Conservation (phyloP, 768 basidiomycete genomes). For the Serendipita sp. region DNA sequence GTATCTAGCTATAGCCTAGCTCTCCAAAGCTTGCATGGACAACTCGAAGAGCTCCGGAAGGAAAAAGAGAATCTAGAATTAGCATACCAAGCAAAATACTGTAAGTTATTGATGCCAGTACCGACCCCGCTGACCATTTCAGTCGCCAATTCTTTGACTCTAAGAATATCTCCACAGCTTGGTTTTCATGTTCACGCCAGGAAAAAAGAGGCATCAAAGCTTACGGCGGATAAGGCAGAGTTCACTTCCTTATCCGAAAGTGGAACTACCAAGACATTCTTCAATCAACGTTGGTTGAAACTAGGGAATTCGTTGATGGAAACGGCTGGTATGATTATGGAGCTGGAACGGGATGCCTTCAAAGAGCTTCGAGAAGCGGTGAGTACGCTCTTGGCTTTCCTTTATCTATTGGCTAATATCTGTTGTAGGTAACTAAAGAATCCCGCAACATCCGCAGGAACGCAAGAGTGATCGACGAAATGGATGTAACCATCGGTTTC, state of each 20-base stretch:
- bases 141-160: constrained; percentile 59
- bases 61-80: background rate
- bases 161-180: constrained; percentile 48
- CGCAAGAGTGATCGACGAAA: constrained; percentile 64
- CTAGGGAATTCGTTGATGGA: constrained; percentile 55
- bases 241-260: constrained; percentile 49
- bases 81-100: background rate
- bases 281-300: constrained; percentile 62
- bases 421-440: constrained; percentile 41
- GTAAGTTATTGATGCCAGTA: background rate
- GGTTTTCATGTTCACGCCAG: constrained; percentile 64
- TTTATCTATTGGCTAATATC: background rate
- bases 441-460: constrained; percentile 48
- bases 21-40: background rate
- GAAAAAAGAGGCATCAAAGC: constrained; percentile 40
- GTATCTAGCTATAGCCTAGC: background rate
- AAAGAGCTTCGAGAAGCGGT: constrained; percentile 53
- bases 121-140: constrained; percentile 1
- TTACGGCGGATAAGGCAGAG: constrained; percentile 24
- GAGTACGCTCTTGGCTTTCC: constrained; percentile 7
- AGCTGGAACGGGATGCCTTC: constrained; percentile 59
- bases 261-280: constrained; percentile 49
- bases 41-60: background rate
- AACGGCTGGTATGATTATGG: constrained; percentile 32
- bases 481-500: constrained; percentile 72